phyloP scores from a whole-genome alignment of 202 grass and related monocot species.

The Elaeis oleifera region DNA sequence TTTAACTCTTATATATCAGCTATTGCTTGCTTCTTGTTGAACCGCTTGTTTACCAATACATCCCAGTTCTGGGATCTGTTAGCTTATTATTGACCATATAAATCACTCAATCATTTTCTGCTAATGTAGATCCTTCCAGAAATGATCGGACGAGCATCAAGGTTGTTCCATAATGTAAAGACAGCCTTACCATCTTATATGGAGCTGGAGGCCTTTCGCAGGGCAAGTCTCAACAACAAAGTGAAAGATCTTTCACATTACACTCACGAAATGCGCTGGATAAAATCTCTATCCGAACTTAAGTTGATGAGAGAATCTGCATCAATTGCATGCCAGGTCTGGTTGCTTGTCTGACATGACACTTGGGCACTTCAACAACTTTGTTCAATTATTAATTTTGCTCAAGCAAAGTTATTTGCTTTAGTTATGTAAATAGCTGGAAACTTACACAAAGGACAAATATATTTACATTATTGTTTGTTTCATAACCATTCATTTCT shows the following conservation, averaged over 20 bases:
- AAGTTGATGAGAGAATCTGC: slow-evolving; percentile 81
- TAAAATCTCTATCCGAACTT: slow-evolving; percentile 73
- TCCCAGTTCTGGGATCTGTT: not conserved
- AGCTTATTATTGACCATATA: not conserved
- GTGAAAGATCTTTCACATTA: slow-evolving; percentile 59
- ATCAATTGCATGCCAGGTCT: slow-evolving; percentile 71
- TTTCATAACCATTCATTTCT: too few species aligned
- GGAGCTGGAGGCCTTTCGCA: slow-evolving; percentile 58
- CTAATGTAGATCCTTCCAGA: slow-evolving; percentile 55
- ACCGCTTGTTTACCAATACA: too few species aligned
- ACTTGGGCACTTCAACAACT: too few species aligned
- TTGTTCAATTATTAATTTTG: too few species aligned
- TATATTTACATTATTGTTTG: too few species aligned
- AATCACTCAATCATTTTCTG: too few species aligned
- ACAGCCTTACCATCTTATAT: slow-evolving; percentile 54
- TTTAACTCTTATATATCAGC: too few species aligned
- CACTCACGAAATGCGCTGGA: slow-evolving; percentile 78
- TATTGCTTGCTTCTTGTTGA: too few species aligned
- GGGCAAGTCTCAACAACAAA: slow-evolving; percentile 46
- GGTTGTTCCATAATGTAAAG: slow-evolving; percentile 71
- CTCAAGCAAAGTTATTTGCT: too few species aligned
- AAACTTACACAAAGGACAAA: too few species aligned
- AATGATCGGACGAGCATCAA: slow-evolving; percentile 54
- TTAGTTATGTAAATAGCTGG: too few species aligned
- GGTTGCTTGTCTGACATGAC: not conserved